Percentiles rank a stretch among this genome's conserved stretches.
Evolutionary conservation across 2,329 filamentous ascomycete genomes (phyloP).

Genomic region (Cordyceps farinosa): DNA sequence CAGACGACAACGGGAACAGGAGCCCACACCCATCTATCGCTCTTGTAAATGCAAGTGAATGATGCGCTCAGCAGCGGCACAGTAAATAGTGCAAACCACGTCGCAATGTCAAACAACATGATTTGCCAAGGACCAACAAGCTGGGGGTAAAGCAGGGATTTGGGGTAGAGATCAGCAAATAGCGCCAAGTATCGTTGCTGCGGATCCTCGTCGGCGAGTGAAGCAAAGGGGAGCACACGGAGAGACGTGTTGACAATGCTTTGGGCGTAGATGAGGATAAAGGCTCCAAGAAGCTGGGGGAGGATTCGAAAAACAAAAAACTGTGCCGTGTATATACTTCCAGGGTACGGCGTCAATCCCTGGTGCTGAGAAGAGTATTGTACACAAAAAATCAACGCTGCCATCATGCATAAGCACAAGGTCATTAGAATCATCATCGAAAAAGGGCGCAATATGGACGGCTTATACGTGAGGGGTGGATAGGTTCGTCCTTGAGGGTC

Average conservation of each 20-base stretch:
- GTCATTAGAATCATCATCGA: constrained; percentile 59
- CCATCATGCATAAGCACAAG: constrained; percentile 66
- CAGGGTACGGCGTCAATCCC: constrained; percentile 66
- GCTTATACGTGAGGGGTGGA: constrained; percentile 64
- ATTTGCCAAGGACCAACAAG: constrained; percentile 62
- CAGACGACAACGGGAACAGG: constrained; percentile 75
- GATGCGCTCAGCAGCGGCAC: constrained; percentile 76
- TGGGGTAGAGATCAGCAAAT: constrained; percentile 66
- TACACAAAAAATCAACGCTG: constrained; percentile 68
- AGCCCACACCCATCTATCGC: constrained; percentile 71
- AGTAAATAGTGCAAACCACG: constrained; percentile 77
- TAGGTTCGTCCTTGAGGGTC: constrained; percentile 37
- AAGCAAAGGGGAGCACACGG: constrained; percentile 71
- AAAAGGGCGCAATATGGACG: constrained; percentile 64
- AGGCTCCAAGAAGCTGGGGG: constrained; percentile 69
- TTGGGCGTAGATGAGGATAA: constrained; percentile 74
- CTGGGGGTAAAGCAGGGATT: constrained; percentile 61
- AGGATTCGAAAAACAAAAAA: constrained; percentile 88
- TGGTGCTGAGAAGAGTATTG: constrained; percentile 59
- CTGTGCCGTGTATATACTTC: constrained; percentile 62
- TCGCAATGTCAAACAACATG: constrained; percentile 61
- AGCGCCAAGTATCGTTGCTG: constrained; percentile 60
- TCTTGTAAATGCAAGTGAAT: constrained; percentile 61
- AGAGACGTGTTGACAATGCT: constrained; percentile 70
- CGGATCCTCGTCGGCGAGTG: constrained; percentile 65